A percentile compares a stretch with the other conserved stretches of the same genome.
These are phyloP conservation scores for Artemisia tridentata DNA, from an alignment of 129 eudicot species.

Conservation along the genomic window DNA sequence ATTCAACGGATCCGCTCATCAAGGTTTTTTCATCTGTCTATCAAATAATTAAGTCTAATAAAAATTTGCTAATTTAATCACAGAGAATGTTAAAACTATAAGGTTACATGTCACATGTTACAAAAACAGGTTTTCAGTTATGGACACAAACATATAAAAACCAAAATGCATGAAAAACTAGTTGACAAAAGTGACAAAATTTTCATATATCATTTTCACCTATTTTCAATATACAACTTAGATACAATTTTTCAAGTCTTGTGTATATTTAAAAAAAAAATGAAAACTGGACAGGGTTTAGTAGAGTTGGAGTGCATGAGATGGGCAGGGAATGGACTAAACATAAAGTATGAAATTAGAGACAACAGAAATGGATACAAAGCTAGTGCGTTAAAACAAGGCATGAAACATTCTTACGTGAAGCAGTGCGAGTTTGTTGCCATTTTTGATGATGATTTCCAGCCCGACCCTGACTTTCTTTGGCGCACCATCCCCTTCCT, in stretches of 20 bases:
- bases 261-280: not conserved
- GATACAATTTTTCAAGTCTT: not conserved
- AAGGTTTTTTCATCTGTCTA: slow-evolving; percentile 43
- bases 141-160: too few relatives aligned
- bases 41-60: not conserved
- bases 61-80: not conserved
- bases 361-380: slow-evolving; percentile 79
- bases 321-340: slow-evolving; percentile 85
- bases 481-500: slow-evolving; percentile 73
- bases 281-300: slow-evolving; percentile 41
- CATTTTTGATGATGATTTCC: slow-evolving; percentile 90
- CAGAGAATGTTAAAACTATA: not conserved
- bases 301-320: slow-evolving; percentile 76
- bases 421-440: slow-evolving; percentile 76
- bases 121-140: not conserved
- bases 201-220: not conserved
- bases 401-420: slow-evolving; percentile 71
- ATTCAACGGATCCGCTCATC: slow-evolving; percentile 72
- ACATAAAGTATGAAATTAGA: slow-evolving; percentile 76
- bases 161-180: too few relatives aligned
- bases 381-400: slow-evolving; percentile 82
- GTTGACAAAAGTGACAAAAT: too few relatives aligned
- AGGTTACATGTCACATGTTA: not conserved
- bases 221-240: not conserved
- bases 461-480: slow-evolving; percentile 71